Conservation (phyloP, 495 filamentous ascomycete genomes). For the Trichoderma orchidacearum region DNA sequence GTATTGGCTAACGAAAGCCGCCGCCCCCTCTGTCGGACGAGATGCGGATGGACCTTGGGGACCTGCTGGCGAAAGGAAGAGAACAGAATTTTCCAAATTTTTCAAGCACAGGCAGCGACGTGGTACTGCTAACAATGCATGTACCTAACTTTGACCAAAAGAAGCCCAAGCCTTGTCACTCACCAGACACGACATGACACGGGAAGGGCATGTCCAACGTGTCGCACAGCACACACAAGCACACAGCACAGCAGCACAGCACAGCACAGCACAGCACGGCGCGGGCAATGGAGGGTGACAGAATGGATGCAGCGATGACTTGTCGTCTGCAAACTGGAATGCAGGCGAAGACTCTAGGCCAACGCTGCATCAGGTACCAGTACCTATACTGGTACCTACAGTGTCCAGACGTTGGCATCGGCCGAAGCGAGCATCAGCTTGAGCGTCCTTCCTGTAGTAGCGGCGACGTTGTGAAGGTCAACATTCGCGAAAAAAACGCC, state of each 20-base stretch:
- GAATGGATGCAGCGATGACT: neutral
- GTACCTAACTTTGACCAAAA: neutral
- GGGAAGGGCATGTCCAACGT: neutral
- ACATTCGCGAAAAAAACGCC: neutral
- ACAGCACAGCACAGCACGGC: neutral
- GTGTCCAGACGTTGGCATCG: neutral
- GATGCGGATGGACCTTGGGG: too few species aligned
- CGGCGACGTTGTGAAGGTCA: too few species aligned
- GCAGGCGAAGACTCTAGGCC: neutral
- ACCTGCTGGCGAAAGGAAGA: too few species aligned
- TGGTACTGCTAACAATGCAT: too few species aligned
- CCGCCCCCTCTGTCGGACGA: too few species aligned
- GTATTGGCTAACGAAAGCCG: neutral
- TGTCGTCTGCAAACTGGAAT: neutral
- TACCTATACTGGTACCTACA: neutral
- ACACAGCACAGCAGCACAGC: too few species aligned
- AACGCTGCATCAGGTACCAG: neutral
- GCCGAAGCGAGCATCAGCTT: neutral
- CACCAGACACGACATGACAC: neutral
- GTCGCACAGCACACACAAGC: too few species aligned
- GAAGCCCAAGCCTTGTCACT: neutral
- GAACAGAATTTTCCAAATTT: too few species aligned
- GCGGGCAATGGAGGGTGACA: neutral
- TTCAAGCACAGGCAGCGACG: too few species aligned
- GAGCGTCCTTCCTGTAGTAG: too few species aligned